Base-by-base conservation (phyloP, 345 rosid genomes). In the Boechera retrofracta region DNA sequence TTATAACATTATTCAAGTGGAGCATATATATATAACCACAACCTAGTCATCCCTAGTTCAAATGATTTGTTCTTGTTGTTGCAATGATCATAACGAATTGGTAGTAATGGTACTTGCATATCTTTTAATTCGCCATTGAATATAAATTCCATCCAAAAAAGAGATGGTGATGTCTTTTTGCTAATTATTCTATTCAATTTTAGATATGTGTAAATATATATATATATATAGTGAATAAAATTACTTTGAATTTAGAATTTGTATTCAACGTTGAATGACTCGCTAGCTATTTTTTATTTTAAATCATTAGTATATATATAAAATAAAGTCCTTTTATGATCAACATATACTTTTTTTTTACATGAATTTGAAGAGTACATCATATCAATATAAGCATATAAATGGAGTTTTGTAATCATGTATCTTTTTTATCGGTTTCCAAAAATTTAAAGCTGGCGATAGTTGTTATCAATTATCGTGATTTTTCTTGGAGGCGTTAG, bases 381-480 rank as follows among this genome's bases (percentile, higher is more conserved):
- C 64, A 62, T 35, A 32, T 69, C 70, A 62, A 15, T 35, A 56
- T 70, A 41, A 58, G 61, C 62, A 51, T 11, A 38, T 2, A 63
- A 61, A n/a, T 54, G 71, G 64, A 62, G 26, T 38, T 70, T 71
- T 71, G 65, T 51, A 59, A 53, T 69, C 39, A 77, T 62, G 5
- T 35, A 26, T 70, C 29, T 63, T 36, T 39, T 77, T 55, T 62
- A 69, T 62, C 51, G 32, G 64, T 69, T 62, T 69, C 51, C 80
- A 61, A 62, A 76, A 44, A 16, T 53, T 53, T 51, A 77, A 77
- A 77, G 75, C 75, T 77, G 80, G 70, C 49, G 51, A 77, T 69
- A 68, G 79, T 51, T 69, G 75, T 41, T 32, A 53, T 69, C 75
- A 77, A 54, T 62, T 45, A 77, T 70, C 71, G 71, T 62, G 64